These are phyloP conservation scores for Stromatinia cepivora DNA, from an alignment of 2,329 filamentous ascomycete genomes.

Conservation along the genomic window DNA sequence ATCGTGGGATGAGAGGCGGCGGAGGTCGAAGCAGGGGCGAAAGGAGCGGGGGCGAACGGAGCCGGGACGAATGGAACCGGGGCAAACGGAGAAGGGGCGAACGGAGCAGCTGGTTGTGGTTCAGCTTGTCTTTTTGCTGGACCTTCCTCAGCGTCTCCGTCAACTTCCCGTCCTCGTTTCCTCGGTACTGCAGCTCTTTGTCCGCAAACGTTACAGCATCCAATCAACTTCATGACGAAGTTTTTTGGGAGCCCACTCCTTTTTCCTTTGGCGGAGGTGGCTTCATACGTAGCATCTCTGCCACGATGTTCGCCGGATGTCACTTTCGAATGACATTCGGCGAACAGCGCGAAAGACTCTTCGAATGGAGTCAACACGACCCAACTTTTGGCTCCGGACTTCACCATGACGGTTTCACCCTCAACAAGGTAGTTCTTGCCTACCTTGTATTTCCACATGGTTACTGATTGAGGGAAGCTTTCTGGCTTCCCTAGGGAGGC, in stretches of 20 bases:
- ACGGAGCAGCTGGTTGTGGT: background rate
- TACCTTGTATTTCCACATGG: background rate
- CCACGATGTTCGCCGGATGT: background rate
- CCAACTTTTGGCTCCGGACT: too few relatives aligned
- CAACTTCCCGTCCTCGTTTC: background rate
- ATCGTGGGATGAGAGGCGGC: background rate
- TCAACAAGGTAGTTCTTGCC: too few relatives aligned
- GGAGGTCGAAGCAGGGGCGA: background rate
- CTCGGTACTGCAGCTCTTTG: too few relatives aligned
- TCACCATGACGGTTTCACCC: too few relatives aligned
- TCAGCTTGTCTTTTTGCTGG: background rate
- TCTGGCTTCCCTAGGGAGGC: background rate
- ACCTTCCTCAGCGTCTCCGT: background rate
- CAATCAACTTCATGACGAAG: background rate
- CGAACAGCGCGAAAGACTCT: background rate
- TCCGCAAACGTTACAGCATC: background rate
- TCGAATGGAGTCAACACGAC: background rate
- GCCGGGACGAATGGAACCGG: too few relatives aligned
- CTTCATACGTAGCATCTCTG: background rate
- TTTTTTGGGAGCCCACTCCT: background rate
- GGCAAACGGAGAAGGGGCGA: too few relatives aligned
- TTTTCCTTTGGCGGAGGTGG: too few relatives aligned
- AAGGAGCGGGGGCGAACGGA: background rate
- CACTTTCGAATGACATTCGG: background rate
- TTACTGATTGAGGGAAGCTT: background rate